phyloP scores from a whole-genome alignment of 208 protist genomes.

The Entamoeba nuttalli region DNA sequence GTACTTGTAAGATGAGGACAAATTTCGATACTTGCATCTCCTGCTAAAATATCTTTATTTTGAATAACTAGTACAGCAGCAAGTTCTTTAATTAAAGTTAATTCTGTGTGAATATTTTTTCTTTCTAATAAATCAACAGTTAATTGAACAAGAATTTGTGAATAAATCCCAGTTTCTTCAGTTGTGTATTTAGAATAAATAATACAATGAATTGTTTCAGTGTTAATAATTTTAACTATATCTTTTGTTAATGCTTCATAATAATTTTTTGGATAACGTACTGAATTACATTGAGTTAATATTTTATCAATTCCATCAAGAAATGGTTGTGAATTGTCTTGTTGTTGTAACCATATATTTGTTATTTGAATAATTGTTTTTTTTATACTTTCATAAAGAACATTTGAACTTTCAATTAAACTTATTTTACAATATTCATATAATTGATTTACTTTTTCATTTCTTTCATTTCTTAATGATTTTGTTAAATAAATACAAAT shows the following conservation, averaged over 20 bases:
- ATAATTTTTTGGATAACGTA: not conserved
- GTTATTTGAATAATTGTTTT: not conserved
- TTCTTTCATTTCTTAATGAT: not conserved
- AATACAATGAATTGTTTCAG: not conserved
- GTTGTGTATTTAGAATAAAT: not conserved
- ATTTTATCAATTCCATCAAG: not conserved
- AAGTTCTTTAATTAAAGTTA: not conserved
- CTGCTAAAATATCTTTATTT: not conserved
- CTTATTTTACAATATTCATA: not conserved
- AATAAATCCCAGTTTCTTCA: not conserved
- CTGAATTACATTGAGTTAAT: not conserved
- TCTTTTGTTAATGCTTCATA: not conserved
- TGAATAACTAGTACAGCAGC: not conserved
- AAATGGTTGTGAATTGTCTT: not conserved
- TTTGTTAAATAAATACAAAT: not conserved
- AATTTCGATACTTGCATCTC: not conserved
- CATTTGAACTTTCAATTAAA: not conserved
- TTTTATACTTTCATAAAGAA: not conserved
- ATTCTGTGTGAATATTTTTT: not conserved
- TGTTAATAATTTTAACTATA: not conserved
- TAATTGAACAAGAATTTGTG: not conserved
- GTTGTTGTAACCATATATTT: not conserved
- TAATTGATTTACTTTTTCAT: not conserved
- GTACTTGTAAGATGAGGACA: not conserved
- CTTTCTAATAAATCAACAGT: not conserved